A percentile compares a stretch with the other conserved stretches of the same genome.
Conservation (phyloP, 768 basidiomycete species). For the Panaeolus cyanescens region DNA sequence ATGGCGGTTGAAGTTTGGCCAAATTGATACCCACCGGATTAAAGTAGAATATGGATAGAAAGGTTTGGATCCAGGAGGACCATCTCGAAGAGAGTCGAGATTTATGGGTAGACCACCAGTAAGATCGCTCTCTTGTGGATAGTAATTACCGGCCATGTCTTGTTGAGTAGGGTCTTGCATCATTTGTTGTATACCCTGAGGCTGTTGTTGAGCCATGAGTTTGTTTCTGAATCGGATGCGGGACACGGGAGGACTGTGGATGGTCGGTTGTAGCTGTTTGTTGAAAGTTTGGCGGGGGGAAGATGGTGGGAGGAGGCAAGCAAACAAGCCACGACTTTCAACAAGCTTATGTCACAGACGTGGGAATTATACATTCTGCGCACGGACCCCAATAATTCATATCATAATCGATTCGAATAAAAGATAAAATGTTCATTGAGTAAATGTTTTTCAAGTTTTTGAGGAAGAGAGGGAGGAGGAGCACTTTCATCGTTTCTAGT, state of each 20-base stretch:
- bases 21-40: constrained; percentile 63
- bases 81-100: constrained; percentile 83
- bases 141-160: constrained; percentile 65
- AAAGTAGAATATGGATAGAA: constrained; percentile 92
- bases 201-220: constrained; percentile 55
- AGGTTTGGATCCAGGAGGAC: constrained; percentile 86
- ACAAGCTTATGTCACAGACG: constrained; percentile 55
- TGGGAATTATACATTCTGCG: constrained; percentile 56
- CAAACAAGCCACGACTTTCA: constrained; percentile 45
- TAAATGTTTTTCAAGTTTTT: neutral
- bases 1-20: neutral
- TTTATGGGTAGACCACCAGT: constrained; percentile 86
- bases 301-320: constrained; percentile 48
- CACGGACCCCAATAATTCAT: constrained; percentile 50
- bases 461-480: constrained; percentile 31
- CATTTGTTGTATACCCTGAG: constrained; percentile 64
- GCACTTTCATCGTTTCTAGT: constrained; percentile 35
- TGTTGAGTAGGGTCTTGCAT: constrained; percentile 54
- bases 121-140: constrained; percentile 75
- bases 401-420: constrained; percentile 11
- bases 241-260: constrained; percentile 15
- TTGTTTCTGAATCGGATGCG: constrained; percentile 23
- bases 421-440: constrained; percentile 16
- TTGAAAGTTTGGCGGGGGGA: constrained; percentile 39
- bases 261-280: constrained; percentile 33